Base-by-base conservation (phyloP, 352 stramenopile genomes). In the Globisporangium sylvaticum region DNA sequence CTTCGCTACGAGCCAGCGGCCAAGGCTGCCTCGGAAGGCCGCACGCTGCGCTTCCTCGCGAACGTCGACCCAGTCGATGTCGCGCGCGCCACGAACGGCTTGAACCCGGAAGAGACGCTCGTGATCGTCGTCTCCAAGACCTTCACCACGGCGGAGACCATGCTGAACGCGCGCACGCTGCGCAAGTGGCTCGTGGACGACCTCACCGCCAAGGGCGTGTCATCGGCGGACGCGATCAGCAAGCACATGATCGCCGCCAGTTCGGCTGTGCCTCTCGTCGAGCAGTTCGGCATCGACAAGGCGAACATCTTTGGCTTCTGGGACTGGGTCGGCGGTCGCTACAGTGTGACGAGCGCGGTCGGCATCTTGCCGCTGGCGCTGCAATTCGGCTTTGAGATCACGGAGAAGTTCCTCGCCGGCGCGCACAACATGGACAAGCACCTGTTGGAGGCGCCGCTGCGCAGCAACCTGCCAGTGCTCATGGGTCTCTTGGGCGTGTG, bases 1-100 rank as follows among this genome's bases (percentile, higher is more conserved):
- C 77, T 98, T 58, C 83, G 88, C 59, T 85, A 88, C 39, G 94
- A 99, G 72, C 55, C 80, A 2, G 70, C 70, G 20, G 95, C 89
- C n/a, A 87, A 97, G 67, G 91, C 90, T 53, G 84, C 83, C 4
- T 84, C 92, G 0, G 72, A 84, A 4, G 96, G 96, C 29, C 85
- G 95, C 65, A 93, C 66, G 44, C 80, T 99, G 39, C 87, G 92
- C 63, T 99, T 99, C 83, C 75, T 99, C 6, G 93, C 96, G 14
- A 99, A 99, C 81, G 95, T 99, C 9, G 98, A 99, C 88, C 97
- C 97, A 14, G 94, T 99, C 1, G 97, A 99, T 75, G 93, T 98
- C 18, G 91, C 92, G 32, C 81, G 96, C 54, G 88, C 84, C 42
- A 97, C 92, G 2, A 69, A 76, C 50, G 91, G 94, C n/a, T 79